Percentiles rank a stretch among this genome's conserved stretches.
Conservation (phyloP, 1,284 basidiomycete species). For the Phenoliferia sp. region DNA sequence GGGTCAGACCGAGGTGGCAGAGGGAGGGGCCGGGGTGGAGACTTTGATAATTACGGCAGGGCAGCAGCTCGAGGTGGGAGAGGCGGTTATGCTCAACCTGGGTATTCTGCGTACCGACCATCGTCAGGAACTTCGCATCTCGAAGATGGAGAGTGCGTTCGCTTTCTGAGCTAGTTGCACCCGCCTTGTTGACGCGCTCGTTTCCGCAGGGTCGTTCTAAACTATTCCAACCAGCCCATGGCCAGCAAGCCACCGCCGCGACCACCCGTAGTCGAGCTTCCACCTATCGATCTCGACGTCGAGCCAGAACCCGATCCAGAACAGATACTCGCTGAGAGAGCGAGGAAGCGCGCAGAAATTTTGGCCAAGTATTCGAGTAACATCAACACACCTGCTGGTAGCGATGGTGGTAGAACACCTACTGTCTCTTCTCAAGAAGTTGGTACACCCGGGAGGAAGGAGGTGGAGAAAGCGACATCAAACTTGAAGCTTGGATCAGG, state of each 20-base stretch:
- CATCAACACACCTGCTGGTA: conserved; percentile 8
- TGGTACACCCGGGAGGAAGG: conserved; percentile 18
- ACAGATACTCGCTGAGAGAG: conserved; percentile 67
- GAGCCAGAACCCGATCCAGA: conserved; percentile 51
- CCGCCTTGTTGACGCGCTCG: background rate
- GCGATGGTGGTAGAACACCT: background rate
- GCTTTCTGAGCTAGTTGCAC: background rate
- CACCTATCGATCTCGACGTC: background rate
- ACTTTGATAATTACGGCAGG: no score
- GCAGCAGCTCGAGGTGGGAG: no score
- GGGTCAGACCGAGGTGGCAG: no score
- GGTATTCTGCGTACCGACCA: no score
- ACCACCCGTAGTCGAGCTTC: background rate
- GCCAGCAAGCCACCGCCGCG: background rate
- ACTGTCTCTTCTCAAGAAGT: background rate
- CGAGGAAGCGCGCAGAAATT: conserved; percentile 74
- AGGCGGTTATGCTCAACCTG: no score
- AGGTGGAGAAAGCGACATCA: conserved; percentile 24
- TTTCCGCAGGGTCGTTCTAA: background rate
- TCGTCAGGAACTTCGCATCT: no score
- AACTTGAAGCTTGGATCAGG: conserved; percentile 20
- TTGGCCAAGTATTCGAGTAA: conserved; percentile 66
- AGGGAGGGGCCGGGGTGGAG: no score
- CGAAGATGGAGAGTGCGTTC: no score
- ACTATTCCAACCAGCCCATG: background rate